phyloP scores from a whole-genome alignment of 2,329 filamentous ascomycete species.

The Davidsoniella neocaledoniae region DNA sequence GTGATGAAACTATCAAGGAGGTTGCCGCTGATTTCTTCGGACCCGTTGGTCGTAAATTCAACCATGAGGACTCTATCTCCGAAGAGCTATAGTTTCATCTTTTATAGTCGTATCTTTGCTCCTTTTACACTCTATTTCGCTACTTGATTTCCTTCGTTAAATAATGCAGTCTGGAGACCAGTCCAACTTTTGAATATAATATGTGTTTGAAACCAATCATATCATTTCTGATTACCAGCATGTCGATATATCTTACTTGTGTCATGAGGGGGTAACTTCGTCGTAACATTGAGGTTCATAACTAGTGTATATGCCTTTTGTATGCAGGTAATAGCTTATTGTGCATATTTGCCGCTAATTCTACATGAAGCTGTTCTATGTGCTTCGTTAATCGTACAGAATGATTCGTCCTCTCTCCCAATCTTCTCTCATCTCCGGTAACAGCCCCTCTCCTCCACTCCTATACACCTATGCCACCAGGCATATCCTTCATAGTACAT shows the following conservation, averaged over 20 bases:
- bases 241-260: no score
- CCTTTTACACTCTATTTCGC: no score
- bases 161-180: no score
- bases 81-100: neutral
- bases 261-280: no score
- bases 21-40: conserved; percentile 54
- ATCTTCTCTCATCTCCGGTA: neutral
- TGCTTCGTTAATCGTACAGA: conserved; percentile 13
- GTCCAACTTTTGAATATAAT: no score
- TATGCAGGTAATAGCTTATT: conserved; percentile 5
- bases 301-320: no score
- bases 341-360: conserved; percentile 12
- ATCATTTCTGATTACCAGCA: no score
- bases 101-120: no score
- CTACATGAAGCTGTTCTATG: conserved; percentile 12
- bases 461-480: neutral
- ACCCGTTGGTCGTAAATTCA: conserved; percentile 26
- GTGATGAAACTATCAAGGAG: conserved; percentile 45
- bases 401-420: conserved; percentile 4
- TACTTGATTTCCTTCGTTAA: no score
- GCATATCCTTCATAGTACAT: conserved; percentile 5
- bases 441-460: neutral
- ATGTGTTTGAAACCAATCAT: no score
- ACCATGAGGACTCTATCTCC: neutral
- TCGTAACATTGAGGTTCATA: no score